Base-by-base conservation (phyloP, 202 grass and related monocot species). In the Tripidium arundinaceum region DNA sequence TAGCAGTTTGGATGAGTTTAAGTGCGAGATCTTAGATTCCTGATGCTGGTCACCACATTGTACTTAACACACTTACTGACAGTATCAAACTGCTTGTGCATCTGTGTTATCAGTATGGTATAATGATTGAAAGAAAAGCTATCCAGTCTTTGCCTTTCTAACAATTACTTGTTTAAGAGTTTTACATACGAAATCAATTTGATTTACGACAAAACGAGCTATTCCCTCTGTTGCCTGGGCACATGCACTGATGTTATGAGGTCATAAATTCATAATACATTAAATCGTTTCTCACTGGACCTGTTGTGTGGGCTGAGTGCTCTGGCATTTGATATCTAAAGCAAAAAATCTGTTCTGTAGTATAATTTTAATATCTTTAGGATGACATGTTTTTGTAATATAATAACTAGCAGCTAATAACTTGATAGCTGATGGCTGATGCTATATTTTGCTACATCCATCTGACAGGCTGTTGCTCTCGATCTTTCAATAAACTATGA, bases 351-450 rank as follows among this genome's bases (percentile, higher is more conserved):
- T 57, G n/a, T 72, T n/a, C n/a, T n/a, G n/a, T n/a, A 34, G 27
- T n/a, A 72, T n/a, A n/a, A 29, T 52, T 52, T 34, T 65, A 47
- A 36, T 7, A 49, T 65, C 11, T 39, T 81, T 49, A 47, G 26
- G 14, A 37, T 65, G 16, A 65, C 46, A 29, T 33, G 45, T 78
- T 65, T 64, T 46, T 64, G 16, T 50, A 52, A 40, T 29, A 13
- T n/a, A n/a, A 16, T 50, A 13, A 42, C 26, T 41, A 19, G 18
- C 3, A 52, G 15, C 40, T 77, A 16, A 52, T 78, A 27, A 55
- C 16, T 78, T 78, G 15, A 71, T 52, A 46, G 78, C 19, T 71
- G 40, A 70, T 46, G 39, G 69, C 49, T 22, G 40, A 70, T 46
- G 39, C 40, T 46, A 46, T 77, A 12, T 84, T 33, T 22, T 24